phyloP scores from a whole-genome alignment of 108 stramenopile species.

The Skeletonema costatum region DNA sequence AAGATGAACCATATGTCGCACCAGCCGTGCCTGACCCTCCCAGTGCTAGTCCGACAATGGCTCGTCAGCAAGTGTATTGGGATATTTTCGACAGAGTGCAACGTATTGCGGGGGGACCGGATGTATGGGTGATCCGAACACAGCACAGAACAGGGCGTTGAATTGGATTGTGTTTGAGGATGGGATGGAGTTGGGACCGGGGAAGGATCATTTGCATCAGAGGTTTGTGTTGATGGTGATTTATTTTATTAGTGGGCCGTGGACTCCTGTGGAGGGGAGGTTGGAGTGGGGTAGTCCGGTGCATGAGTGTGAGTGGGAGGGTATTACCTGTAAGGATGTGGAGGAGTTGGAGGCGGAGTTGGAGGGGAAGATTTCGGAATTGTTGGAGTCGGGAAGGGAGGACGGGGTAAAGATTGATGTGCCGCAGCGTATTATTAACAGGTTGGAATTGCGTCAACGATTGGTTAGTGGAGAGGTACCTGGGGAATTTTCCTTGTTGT shows the following conservation, averaged over 20 bases:
- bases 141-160: conserved; percentile 34
- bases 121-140: conserved; percentile 19
- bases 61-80: conserved; percentile 20
- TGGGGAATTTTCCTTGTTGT: conserved; percentile 37
- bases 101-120: conserved; percentile 17
- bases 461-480: conserved; percentile 43
- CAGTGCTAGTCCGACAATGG: conserved; percentile 6
- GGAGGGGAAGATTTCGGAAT: conserved; percentile 29
- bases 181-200: conserved; percentile 41
- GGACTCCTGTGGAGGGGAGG: conserved; percentile 37
- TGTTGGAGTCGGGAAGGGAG: conserved; percentile 30
- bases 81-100: conserved; percentile 26
- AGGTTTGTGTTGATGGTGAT: conserved; percentile 49
- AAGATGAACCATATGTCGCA: conserved; percentile 39
- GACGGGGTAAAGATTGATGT: conserved; percentile 47
- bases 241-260: conserved; percentile 44
- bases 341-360: conserved; percentile 30
- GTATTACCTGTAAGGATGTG: conserved; percentile 31
- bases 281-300: conserved; percentile 49
- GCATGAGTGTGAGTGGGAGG: conserved; percentile 54
- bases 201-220: conserved; percentile 37
- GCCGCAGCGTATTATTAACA: conserved; percentile 26
- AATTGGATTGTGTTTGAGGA: conserved; percentile 50
- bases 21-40: conserved; percentile 20
- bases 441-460: conserved; percentile 31